These are phyloP conservation scores for Geranium incanum DNA, from an alignment of 441 rosid genomes.

Conservation along the genomic window DNA sequence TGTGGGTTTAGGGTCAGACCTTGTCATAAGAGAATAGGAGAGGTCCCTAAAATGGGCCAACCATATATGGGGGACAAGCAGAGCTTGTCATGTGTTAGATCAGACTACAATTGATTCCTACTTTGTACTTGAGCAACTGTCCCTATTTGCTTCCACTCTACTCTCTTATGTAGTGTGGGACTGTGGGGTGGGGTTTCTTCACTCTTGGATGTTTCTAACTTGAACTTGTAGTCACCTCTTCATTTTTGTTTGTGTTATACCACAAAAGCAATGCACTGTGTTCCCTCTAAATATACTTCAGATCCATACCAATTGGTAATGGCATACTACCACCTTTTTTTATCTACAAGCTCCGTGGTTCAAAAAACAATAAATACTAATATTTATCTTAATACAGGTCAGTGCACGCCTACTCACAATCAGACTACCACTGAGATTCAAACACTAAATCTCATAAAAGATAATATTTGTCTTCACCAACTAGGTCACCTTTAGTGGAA, in stretches of 20 bases:
- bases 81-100: constrained; percentile 4
- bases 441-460: too few species aligned
- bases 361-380: too few species aligned
- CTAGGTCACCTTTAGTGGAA: too few species aligned
- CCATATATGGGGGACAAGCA: neutral
- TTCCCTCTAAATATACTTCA: too few species aligned
- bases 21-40: neutral
- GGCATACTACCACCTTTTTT: too few species aligned
- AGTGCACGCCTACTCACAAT: too few species aligned
- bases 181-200: constrained; percentile 7
- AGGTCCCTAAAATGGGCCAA: neutral
- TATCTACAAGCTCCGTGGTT: too few species aligned
- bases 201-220: neutral
- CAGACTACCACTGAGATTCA: too few species aligned
- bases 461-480: too few species aligned
- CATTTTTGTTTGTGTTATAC: neutral
- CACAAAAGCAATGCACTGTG: too few species aligned
- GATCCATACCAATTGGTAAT: too few species aligned
- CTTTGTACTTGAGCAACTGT: constrained; percentile 9
- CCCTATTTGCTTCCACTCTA: neutral
- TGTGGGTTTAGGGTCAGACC: neutral
- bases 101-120: neutral
- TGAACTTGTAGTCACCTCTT: neutral
- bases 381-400: too few species aligned
- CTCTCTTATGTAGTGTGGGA: neutral